Evolutionary conservation across 2,329 filamentous ascomycete species (phyloP).

Genomic region (Trichoderma lentiforme): DNA sequence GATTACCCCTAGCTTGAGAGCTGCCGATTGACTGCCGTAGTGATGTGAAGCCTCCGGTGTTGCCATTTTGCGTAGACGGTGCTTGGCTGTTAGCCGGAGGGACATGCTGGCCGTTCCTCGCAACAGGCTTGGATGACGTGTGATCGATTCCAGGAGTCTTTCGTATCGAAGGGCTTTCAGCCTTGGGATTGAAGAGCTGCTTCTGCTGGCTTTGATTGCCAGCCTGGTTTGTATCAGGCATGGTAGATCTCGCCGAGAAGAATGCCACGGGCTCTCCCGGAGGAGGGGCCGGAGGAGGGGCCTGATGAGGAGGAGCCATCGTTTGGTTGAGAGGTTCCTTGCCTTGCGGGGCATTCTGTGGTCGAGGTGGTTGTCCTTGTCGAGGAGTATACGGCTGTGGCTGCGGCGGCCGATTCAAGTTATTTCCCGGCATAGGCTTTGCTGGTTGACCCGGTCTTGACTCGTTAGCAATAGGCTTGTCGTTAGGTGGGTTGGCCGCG

Average conservation of each 20-base stretch:
- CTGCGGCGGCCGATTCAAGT: conserved; percentile 28
- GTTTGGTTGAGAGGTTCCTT: conserved; percentile 23
- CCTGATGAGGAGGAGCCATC: conserved; percentile 29
- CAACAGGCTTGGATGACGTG: conserved; percentile 69
- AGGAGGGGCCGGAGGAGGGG: conserved; percentile 27
- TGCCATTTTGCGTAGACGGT: conserved; percentile 22
- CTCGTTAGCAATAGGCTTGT: conserved; percentile 23
- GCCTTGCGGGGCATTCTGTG: conserved; percentile 18
- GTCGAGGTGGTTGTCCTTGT: conserved; percentile 26
- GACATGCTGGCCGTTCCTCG: conserved; percentile 53
- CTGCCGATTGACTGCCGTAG: conserved; percentile 29
- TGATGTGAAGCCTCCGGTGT: conserved; percentile 30
- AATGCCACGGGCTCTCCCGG: conserved; percentile 54
- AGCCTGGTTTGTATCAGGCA: conserved; percentile 37
- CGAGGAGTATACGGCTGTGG: conserved; percentile 34
- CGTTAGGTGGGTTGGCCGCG: conserved; percentile 21
- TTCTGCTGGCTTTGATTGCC: conserved; percentile 35
- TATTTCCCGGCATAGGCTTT: conserved; percentile 23
- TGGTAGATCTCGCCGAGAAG: conserved; percentile 62
- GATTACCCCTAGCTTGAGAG: conserved; percentile 37
- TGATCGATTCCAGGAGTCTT: conserved; percentile 89
- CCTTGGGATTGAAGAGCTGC: conserved; percentile 67
- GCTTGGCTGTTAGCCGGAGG: conserved; percentile 37
- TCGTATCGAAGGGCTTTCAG: conserved; percentile 79
- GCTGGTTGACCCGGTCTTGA: conserved; percentile 21